Base-by-base conservation (phyloP, 768 basidiomycete species). In the Lanmaoa rubissima region DNA sequence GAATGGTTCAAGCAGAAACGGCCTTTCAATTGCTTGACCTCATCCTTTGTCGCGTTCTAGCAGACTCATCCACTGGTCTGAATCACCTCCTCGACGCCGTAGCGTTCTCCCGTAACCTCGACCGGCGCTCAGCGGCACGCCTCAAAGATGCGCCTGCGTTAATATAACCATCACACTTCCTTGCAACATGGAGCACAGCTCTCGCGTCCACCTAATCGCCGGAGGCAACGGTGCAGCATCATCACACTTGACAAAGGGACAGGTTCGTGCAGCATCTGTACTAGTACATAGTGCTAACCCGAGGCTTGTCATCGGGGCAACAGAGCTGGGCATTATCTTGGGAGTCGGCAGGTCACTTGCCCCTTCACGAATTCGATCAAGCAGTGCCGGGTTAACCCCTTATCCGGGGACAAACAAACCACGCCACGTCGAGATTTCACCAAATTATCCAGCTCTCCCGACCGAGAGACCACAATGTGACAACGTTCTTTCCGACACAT, bases 371-470 rank as follows among this genome's bases (percentile, higher is more conserved):
- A 48, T 57, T 60, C 40, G 64, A 66, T 71, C 69, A 66, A 59
- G 53, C 60, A 40, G 60, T 63, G 54, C 60, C 51, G 46, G 54
- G 59, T 52, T 60, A 61, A 62, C 53, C 59, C 55, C 69, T 73
- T 71, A 70, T 71, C 67, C 57, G 35, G 21, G 49, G 21, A 61
- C 66, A 73, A 72, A 73, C 55, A 73, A 72, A 59, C 59, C 70
- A 70, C 62, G 53, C 64, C 54, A 46, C 48, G 3, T 43, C 48
- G 47, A 44, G 48, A 47, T 58, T 50, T 41, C 21, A 31, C 59
- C 61, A 51, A 58, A 57, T 63, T 55, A 12, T 57, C 57, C 53
- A 56, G 53, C 46, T n/a, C 41, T 11, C 34, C 50, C 42, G 9
- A 50, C 48, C 32, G 17, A 38, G 35, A 44, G 19, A 26, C 42